phyloP scores from a whole-genome alignment of 345 rosid species.

The Heritiera fomes region DNA sequence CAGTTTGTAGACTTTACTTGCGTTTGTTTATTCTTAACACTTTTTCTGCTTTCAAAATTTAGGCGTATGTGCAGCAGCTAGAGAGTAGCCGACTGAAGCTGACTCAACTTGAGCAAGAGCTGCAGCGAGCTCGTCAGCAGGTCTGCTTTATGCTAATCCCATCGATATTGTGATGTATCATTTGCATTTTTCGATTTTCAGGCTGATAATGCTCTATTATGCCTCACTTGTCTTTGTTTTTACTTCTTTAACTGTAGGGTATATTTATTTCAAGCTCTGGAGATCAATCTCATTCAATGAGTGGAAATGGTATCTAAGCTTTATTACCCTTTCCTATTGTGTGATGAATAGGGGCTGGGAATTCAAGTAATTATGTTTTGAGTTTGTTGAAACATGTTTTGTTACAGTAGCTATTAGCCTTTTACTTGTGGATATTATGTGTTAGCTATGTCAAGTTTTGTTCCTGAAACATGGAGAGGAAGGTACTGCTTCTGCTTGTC shows the following conservation, averaged over 20 bases:
- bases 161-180: conserved; percentile 16
- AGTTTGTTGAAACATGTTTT: neutral
- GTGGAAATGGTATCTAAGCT: conserved; percentile 73
- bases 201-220: conserved; percentile 7
- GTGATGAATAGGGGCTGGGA: neutral
- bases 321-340: neutral
- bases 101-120: conserved; percentile 90
- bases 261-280: conserved; percentile 86
- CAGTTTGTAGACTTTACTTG: neutral
- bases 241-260: conserved; percentile 44
- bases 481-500: neutral
- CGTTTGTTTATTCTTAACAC: neutral
- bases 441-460: neutral
- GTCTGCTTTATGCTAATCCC: conserved; percentile 36
- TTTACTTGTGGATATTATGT: neutral
- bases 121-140: conserved; percentile 96
- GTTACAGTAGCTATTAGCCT: neutral
- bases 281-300: conserved; percentile 81
- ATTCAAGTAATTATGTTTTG: neutral
- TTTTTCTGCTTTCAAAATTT: conserved; percentile 13
- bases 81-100: conserved; percentile 91
- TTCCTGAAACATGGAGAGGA: neutral
- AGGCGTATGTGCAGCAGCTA: conserved; percentile 96
- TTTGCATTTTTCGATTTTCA: conserved; percentile 8
- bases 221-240: conserved; percentile 12